These are phyloP conservation scores for Ascoidea tarda DNA, from an alignment of 805 yeast genomes.

Conservation along the genomic window DNA sequence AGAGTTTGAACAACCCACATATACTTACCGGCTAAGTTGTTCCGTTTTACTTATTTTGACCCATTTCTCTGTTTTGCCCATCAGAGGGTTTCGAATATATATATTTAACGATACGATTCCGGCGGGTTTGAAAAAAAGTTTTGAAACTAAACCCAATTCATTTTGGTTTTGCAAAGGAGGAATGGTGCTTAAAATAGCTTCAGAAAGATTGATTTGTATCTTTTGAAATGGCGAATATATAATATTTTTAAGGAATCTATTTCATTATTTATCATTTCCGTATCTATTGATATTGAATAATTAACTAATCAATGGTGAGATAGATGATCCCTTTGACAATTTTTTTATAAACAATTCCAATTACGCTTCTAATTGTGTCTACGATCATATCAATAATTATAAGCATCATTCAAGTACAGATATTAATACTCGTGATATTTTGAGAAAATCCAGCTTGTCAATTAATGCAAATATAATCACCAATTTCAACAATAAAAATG, in stretches of 20 bases:
- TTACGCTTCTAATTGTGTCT: neutral
- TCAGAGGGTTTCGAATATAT: no score
- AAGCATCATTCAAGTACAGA: neutral
- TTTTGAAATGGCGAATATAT: no score
- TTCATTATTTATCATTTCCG: slow-evolving; percentile 42
- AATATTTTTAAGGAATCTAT: slow-evolving; percentile 8
- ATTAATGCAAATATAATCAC: slow-evolving; percentile 8
- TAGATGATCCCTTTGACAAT: slow-evolving; percentile 72
- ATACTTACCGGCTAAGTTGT: no score
- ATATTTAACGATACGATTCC: no score
- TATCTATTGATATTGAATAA: slow-evolving; percentile 55
- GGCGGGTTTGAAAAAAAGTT: no score
- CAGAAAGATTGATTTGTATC: no score
- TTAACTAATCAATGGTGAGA: slow-evolving; percentile 69
- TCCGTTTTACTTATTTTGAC: no score
- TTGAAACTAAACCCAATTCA: no score
- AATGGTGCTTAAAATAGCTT: no score
- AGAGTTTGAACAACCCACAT: no score
- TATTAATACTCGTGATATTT: neutral
- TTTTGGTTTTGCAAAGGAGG: no score
- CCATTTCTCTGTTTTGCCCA: no score
- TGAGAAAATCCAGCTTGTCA: neutral
- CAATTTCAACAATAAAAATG: slow-evolving; percentile 19
- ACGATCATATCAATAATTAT: neutral
- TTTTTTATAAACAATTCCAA: slow-evolving; percentile 41